phyloP scores from a whole-genome alignment of 805 yeast genomes.

The Candida dajiaensis region DNA sequence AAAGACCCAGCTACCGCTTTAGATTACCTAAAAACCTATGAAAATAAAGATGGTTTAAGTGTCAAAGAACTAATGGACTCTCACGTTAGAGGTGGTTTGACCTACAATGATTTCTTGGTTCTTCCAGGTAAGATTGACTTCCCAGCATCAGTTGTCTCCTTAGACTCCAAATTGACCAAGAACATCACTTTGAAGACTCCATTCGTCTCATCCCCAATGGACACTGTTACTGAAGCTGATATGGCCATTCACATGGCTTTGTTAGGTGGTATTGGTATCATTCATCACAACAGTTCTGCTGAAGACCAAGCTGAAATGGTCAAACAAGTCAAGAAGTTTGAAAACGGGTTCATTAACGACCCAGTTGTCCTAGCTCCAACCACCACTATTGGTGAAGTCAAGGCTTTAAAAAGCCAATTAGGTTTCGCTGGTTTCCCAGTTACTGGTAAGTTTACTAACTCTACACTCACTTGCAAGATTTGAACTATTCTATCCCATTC shows the following conservation, averaged over 20 bases:
- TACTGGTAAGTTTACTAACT: conserved; percentile 76
- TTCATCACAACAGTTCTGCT: conserved; percentile 94
- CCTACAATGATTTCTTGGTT: conserved; percentile 93
- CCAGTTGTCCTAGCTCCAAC: conserved; percentile 82
- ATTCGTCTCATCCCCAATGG: conserved; percentile 98
- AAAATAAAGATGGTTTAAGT: conserved; percentile 77
- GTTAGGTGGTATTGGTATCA: conserved; percentile 97
- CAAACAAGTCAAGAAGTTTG: conserved; percentile 90
- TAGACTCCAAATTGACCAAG: conserved; percentile 87
- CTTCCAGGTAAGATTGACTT: conserved; percentile 93
- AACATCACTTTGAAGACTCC: conserved; percentile 90
- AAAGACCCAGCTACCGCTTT: conserved; percentile 57
- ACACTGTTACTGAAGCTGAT: conserved; percentile 93
- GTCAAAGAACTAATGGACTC: conserved; percentile 87
- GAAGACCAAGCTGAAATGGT: conserved; percentile 99
- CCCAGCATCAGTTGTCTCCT: conserved; percentile 69
- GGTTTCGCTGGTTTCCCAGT: conserved; percentile 99
- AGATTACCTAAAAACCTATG: conserved; percentile 58
- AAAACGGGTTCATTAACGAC: conserved; percentile 94
- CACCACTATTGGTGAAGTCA: conserved; percentile 76
- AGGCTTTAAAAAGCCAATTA: conserved; percentile 55
- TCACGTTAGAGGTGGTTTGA: conserved; percentile 85
- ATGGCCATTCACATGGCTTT: conserved; percentile 99
- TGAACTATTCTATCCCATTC: background rate
- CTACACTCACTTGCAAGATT: background rate